These are phyloP conservation scores for Arctium lappa DNA, from an alignment of 129 eudicot genomes.

Conservation along the genomic window DNA sequence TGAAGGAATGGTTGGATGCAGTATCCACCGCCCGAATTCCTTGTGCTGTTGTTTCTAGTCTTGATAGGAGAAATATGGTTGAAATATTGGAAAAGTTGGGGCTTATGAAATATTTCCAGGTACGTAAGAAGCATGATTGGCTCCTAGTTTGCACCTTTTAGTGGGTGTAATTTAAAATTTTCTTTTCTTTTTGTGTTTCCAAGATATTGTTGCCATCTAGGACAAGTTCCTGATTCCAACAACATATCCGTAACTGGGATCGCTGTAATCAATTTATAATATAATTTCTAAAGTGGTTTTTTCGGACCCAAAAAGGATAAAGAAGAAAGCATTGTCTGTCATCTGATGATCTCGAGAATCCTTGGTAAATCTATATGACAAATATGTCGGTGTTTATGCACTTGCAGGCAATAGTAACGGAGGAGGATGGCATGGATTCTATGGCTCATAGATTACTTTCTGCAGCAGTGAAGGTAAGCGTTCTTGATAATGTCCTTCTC, in stretches of 20 bases:
- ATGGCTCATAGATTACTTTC: slow-evolving; percentile 94
- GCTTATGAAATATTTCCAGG: slow-evolving; percentile 82
- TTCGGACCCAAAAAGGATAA: background rate
- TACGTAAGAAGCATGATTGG: background rate
- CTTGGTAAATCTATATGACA: background rate
- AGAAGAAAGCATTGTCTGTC: background rate
- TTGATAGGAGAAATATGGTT: slow-evolving; percentile 70
- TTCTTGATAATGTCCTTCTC: background rate
- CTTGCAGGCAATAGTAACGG: slow-evolving; percentile 80
- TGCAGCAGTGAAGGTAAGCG: slow-evolving; percentile 78
- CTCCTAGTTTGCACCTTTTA: background rate
- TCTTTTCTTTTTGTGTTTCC: background rate
- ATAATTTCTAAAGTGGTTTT: background rate
- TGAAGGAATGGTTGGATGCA: slow-evolving; percentile 90
- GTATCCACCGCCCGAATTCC: slow-evolving; percentile 83
- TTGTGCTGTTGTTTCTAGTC: slow-evolving; percentile 97
- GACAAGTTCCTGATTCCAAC: too few relatives aligned
- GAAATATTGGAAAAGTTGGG: slow-evolving; percentile 75
- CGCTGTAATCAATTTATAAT: background rate
- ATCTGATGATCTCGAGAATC: background rate
- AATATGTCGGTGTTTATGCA: slow-evolving; percentile 7
- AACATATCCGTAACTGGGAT: background rate
- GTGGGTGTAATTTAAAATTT: background rate
- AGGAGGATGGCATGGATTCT: slow-evolving; percentile 98
- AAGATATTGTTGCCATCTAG: background rate